Percentiles rank a stretch among this genome's conserved stretches.
These are phyloP conservation scores for Penicillium sp. DNA, from an alignment of 2,329 filamentous ascomycete genomes.

Conservation along the genomic window DNA sequence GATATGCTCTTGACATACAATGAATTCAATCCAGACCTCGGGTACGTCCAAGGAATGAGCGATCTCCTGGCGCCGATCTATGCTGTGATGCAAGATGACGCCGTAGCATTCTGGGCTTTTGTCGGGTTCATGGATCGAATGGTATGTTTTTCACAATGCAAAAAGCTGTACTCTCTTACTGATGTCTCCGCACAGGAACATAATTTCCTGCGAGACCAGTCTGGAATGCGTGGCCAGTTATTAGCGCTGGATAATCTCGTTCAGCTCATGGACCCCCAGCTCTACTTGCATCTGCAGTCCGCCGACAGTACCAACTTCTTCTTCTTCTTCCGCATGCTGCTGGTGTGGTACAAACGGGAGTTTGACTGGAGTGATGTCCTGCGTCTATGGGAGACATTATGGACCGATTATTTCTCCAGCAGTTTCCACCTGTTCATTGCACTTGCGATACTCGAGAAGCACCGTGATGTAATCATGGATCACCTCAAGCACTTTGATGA, in stretches of 20 bases:
- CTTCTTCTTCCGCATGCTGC: slow-evolving; percentile 98
- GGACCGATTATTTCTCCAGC: slow-evolving; percentile 87
- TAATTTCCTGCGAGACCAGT: slow-evolving; percentile 94
- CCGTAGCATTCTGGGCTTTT: slow-evolving; percentile 95
- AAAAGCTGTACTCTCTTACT: background rate
- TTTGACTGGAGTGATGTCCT: slow-evolving; percentile 87
- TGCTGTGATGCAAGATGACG: slow-evolving; percentile 95
- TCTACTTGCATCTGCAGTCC: slow-evolving; percentile 84
- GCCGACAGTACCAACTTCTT: slow-evolving; percentile 99
- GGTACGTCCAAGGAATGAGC: slow-evolving; percentile 98
- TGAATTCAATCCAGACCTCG: slow-evolving; percentile 91
- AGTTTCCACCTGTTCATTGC: slow-evolving; percentile 96
- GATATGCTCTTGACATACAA: slow-evolving; percentile 99
- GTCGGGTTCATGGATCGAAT: slow-evolving; percentile 96
- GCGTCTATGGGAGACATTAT: slow-evolving; percentile 85
- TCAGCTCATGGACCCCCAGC: slow-evolving; percentile 91
- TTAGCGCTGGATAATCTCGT: slow-evolving; percentile 90
- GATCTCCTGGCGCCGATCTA: slow-evolving; percentile 95
- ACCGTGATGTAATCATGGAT: slow-evolving; percentile 92
- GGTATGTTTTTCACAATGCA: slow-evolving; percentile 44
- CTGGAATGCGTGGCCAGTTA: slow-evolving; percentile 91
- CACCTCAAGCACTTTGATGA: slow-evolving; percentile 95
- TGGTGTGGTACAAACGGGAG: slow-evolving; percentile 98
- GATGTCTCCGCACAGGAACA: slow-evolving; percentile 58
- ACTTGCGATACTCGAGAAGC: slow-evolving; percentile 90